A percentile compares a stretch with the other conserved stretches of the same genome.
phyloP scores from a whole-genome alignment of 2,329 filamentous ascomycete species.

The Parastagonospora nodorum region DNA sequence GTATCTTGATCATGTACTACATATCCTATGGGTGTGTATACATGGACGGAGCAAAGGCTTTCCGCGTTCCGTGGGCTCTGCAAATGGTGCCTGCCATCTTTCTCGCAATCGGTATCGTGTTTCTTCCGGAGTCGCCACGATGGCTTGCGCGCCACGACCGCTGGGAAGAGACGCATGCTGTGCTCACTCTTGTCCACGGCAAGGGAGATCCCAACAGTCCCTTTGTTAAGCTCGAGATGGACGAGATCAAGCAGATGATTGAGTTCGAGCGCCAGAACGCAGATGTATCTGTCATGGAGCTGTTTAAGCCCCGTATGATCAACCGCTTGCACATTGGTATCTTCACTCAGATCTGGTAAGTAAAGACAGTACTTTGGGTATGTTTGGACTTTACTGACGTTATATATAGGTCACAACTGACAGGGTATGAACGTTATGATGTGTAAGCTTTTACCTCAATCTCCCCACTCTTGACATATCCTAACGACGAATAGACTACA shows the following conservation, averaged over 20 bases:
- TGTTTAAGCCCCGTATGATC: conserved; percentile 75
- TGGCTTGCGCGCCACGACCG: conserved; percentile 54
- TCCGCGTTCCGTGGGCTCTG: conserved; percentile 46
- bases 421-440: conserved; percentile 79
- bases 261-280: conserved; percentile 74
- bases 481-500: conserved; percentile 14
- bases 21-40: conserved; percentile 45
- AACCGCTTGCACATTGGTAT: conserved; percentile 73
- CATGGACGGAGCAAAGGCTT: conserved; percentile 38
- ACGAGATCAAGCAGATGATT: conserved; percentile 74
- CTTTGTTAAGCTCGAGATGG: conserved; percentile 70
- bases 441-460: conserved; percentile 24
- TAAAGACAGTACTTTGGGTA: too few relatives aligned
- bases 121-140: conserved; percentile 53
- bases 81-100: conserved; percentile 46
- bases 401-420: conserved; percentile 61
- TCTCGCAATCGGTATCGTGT: conserved; percentile 55
- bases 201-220: conserved; percentile 67
- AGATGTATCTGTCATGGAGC: conserved; percentile 72
- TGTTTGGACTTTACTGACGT: too few relatives aligned
- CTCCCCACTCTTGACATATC: background rate
- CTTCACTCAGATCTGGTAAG: conserved; percentile 72
- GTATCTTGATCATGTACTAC: conserved; percentile 48
- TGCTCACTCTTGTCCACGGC: conserved; percentile 51
- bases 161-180: conserved; percentile 51